A percentile compares a stretch with the other conserved stretches of the same genome.
Evolutionary conservation across 2,329 filamentous ascomycete genomes (phyloP).

Genomic region (Ceratocystis cubensis): DNA sequence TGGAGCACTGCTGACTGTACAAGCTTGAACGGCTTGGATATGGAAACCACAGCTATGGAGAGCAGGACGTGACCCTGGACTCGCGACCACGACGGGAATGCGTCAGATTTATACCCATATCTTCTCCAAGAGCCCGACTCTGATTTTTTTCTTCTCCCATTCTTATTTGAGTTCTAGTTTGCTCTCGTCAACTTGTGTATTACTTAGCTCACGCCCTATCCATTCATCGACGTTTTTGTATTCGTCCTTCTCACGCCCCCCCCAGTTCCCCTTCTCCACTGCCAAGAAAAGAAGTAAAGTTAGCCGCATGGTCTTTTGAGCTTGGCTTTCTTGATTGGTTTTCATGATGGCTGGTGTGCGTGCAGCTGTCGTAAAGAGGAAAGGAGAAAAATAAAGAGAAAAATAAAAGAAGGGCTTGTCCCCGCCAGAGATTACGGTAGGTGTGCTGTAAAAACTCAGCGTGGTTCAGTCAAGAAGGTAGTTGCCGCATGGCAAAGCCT

Average conservation of each 20-base stretch:
- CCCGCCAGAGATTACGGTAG: no score
- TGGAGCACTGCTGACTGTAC: background rate
- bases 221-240: background rate
- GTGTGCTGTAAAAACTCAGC: no score
- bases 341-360: background rate
- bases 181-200: background rate
- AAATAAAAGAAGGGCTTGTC: background rate
- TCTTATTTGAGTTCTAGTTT: background rate
- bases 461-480: no score
- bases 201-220: background rate
- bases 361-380: background rate
- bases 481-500: no score
- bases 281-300: background rate
- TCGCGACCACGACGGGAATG: background rate
- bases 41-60: conserved; percentile 1
- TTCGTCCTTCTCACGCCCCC: background rate
- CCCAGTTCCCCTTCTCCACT: background rate
- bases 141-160: background rate
- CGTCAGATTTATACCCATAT: background rate
- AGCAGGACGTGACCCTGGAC: background rate
- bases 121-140: background rate
- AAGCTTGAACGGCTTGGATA: background rate
- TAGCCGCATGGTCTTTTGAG: background rate
- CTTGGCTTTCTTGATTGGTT: background rate
- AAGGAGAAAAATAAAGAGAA: background rate